phyloP scores from a whole-genome alignment of 2,329 filamentous ascomycete genomes.

The Periconia sp. region DNA sequence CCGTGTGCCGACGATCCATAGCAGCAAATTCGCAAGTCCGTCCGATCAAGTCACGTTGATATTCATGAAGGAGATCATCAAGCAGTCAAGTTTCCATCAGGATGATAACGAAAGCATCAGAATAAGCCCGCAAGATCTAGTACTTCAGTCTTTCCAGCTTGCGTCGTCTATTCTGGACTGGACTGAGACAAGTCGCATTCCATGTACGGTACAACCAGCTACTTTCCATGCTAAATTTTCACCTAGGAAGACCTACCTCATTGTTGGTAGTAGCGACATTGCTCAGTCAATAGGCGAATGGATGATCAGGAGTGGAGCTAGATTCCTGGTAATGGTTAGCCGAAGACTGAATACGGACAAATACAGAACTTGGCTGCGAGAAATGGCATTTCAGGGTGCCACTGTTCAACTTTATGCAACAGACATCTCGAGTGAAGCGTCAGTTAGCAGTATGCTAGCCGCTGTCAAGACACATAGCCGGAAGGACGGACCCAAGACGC shows the following conservation, averaged over 20 bases:
- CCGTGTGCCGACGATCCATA: constrained; percentile 1
- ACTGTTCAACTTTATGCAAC: neutral
- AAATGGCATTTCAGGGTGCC: constrained; percentile 9
- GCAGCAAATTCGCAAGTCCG: no score
- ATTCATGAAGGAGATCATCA: no score
- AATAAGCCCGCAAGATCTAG: constrained; percentile 4
- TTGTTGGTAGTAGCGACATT: constrained; percentile 25
- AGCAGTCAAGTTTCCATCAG: no score
- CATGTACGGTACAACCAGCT: constrained; percentile 8
- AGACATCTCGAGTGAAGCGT: constrained; percentile 13
- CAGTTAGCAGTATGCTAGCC: constrained; percentile 2
- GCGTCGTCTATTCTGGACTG: constrained; percentile 12
- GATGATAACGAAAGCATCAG: no score
- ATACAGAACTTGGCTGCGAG: constrained; percentile 18
- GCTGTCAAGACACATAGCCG: neutral
- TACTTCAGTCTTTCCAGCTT: neutral
- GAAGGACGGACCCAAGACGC: neutral
- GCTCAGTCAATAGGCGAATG: constrained; percentile 19
- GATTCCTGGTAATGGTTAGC: constrained; percentile 40
- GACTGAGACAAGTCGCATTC: constrained; percentile 2
- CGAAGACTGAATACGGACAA: constrained; percentile 46
- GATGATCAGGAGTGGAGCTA: constrained; percentile 22
- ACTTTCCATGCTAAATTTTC: constrained; percentile 4
- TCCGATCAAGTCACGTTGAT: no score
- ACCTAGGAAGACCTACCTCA: constrained; percentile 19